Evolutionary conservation across 352 stramenopile genomes (phyloP).

Genomic region (Salisapilia sapeloensis): DNA sequence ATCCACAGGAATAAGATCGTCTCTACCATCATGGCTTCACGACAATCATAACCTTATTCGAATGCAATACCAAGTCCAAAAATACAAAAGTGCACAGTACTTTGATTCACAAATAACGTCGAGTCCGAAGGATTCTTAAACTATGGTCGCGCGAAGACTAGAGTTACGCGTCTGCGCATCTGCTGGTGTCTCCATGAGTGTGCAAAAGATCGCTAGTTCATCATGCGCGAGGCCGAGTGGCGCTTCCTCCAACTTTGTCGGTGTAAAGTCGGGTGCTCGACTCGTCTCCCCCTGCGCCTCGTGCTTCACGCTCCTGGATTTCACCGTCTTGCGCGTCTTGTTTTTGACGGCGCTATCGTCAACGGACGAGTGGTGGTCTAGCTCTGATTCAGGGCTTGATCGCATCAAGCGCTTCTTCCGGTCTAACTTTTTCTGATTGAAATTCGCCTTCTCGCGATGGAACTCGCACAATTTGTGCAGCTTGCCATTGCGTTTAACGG

Average conservation of each 20-base stretch:
- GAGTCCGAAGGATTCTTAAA: no score
- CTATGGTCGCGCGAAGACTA: no score
- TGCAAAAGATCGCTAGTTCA: slow-evolving; percentile 65
- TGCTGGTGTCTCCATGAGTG: slow-evolving; percentile 69
- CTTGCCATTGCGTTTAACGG: slow-evolving; percentile 68
- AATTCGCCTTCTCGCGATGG: slow-evolving; percentile 67
- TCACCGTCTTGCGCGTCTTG: slow-evolving; percentile 15
- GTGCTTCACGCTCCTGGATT: slow-evolving; percentile 5
- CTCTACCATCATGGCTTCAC: no score
- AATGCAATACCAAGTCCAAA: no score
- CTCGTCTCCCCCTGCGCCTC: slow-evolving; percentile 3
- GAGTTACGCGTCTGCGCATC: no score
- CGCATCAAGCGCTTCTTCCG: slow-evolving; percentile 67
- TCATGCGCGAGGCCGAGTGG: slow-evolving; percentile 37
- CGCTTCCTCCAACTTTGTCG: slow-evolving; percentile 46
- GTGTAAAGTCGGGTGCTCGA: slow-evolving; percentile 5
- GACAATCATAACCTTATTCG: no score
- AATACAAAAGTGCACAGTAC: no score
- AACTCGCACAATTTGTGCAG: slow-evolving; percentile 77
- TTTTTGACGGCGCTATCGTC: slow-evolving; percentile 12
- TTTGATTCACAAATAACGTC: no score
- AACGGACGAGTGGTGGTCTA: slow-evolving; percentile 10
- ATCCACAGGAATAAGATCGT: no score
- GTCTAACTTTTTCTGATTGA: slow-evolving; percentile 78
- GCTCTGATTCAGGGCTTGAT: background rate